Base-by-base conservation (phyloP, 1,139 yeast species). In the Debaryomyces nepalensis region DNA sequence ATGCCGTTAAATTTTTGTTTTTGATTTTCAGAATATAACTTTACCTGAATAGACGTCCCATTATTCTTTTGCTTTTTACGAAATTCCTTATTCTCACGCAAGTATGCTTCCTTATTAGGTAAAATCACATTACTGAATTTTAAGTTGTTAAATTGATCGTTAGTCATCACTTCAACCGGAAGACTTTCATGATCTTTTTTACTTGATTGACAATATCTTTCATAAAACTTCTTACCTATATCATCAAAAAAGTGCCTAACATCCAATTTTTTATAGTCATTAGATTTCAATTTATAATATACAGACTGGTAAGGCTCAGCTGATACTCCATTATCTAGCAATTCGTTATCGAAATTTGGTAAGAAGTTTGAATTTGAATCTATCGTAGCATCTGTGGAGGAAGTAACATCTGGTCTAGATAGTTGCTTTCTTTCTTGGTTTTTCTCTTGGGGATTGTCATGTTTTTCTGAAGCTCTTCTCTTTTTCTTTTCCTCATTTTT, bases 1-100 rank as follows among this genome's bases (percentile, higher is more conserved):
- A 87, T 77, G 0, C 97, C 97, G 34, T 81, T 79, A 52, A 86
- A 88, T 54, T 80, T 80, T 43, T 78, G 78, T 50, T 81, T 81
- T 29, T 77, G 74, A 43, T 74, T 76, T 41, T 82, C 88, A 1
- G 78, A 65, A 40, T 78, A 73, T 1, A 74, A 64, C 52, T 73
- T 77, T 4, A 73, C 77, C 46, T 65, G 69, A 7, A 72, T 56
- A 3, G 55, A 48, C 0, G 67, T 56, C 35, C 59, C 57, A 41
- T 68, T 69, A 44, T 51, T 47, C 36, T 57, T 59, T 33, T 45
- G 53, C 37, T 58, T 57, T 9, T 43, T 46, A 32, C 47, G 52
- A 24, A 54, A 46, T 40, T 62, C 62, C 41, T 61, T 54, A 34
- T 61, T 54, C 9, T 60, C 68, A 37, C 51, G 52, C 11, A 64